Evolutionary conservation across 2,329 filamentous ascomycete genomes (phyloP).

Genomic region (Talaromyces rugulosus): DNA sequence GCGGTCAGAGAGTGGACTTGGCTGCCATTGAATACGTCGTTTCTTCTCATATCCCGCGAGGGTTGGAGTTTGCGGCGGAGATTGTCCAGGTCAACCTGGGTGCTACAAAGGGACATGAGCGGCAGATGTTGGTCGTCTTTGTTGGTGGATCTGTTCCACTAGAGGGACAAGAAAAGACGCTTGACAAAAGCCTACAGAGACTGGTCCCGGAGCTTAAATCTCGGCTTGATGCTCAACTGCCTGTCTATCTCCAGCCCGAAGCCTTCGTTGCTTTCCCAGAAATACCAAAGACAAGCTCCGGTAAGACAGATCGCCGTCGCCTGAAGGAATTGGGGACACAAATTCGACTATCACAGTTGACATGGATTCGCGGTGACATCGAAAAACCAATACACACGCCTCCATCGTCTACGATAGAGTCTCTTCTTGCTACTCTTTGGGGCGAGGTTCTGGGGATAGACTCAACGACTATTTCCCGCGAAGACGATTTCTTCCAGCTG

Average conservation of each 20-base stretch:
- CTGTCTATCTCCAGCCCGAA: conserved; percentile 5
- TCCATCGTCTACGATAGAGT: conserved; percentile 9
- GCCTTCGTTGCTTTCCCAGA: not conserved
- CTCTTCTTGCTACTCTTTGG: conserved; percentile 15
- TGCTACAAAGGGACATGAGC: not conserved
- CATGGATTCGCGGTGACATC: not conserved
- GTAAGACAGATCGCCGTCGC: conserved; percentile 9
- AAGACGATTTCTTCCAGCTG: conserved; percentile 22
- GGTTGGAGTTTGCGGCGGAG: not conserved
- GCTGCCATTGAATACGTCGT: conserved; percentile 32
- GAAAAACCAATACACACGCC: not conserved
- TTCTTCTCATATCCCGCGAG: conserved; percentile 5
- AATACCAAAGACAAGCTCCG: conserved; percentile 1
- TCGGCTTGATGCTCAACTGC: not conserved
- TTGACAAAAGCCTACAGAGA: conserved; percentile 8
- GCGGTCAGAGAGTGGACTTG: conserved; percentile 57
- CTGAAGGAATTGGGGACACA: not conserved
- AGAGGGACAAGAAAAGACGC: not conserved
- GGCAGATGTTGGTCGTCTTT: not conserved
- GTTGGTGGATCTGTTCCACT: not conserved
- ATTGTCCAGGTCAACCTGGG: no score
- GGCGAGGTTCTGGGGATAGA: conserved; percentile 17
- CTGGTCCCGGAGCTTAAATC: not conserved
- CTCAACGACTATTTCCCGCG: conserved; percentile 14
- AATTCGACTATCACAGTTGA: not conserved